Evolutionary conservation across 2,329 filamentous ascomycete species (phyloP).

Genomic region (Dactylellina haptotyla): DNA sequence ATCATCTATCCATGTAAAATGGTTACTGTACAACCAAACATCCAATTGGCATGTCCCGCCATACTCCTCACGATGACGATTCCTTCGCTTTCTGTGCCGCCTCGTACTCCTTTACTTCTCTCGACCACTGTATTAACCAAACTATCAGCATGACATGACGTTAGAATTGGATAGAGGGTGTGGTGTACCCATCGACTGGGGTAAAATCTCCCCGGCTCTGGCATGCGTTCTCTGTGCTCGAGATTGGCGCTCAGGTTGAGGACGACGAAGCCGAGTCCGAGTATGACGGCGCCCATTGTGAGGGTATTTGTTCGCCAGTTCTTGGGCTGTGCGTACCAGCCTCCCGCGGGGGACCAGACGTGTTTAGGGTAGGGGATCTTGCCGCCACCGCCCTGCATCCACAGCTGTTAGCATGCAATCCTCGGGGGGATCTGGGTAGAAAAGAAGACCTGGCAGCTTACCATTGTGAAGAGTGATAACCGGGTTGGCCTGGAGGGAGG

Average conservation of each 20-base stretch:
- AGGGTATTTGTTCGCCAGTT: slow-evolving; percentile 97
- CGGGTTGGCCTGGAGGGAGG: too few species aligned
- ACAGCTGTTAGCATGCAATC: slow-evolving; percentile 6
- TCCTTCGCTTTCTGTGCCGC: slow-evolving; percentile 54
- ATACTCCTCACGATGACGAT: background rate
- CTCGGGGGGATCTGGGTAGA: background rate
- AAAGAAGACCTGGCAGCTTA: too few species aligned
- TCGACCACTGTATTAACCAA: slow-evolving; percentile 29
- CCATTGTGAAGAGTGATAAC: slow-evolving; percentile 49
- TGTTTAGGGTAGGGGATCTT: slow-evolving; percentile 92
- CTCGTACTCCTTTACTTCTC: slow-evolving; percentile 58
- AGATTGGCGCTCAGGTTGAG: slow-evolving; percentile 79
- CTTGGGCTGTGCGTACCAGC: slow-evolving; percentile 92
- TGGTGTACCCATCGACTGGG: slow-evolving; percentile 79
- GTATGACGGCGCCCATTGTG: slow-evolving; percentile 74
- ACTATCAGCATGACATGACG: background rate
- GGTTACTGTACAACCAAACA: slow-evolving; percentile 11
- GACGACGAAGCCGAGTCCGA: slow-evolving; percentile 74
- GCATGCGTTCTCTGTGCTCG: slow-evolving; percentile 78
- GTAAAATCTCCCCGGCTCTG: slow-evolving; percentile 79
- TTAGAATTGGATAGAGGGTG: background rate
- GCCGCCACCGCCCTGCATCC: slow-evolving; percentile 71
- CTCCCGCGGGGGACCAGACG: slow-evolving; percentile 98
- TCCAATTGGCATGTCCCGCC: background rate
- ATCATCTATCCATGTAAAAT: background rate